A percentile compares a stretch with the other conserved stretches of the same genome.
Conservation (phyloP, 805 yeast species). For the Saccharomyces paradoxus region DNA sequence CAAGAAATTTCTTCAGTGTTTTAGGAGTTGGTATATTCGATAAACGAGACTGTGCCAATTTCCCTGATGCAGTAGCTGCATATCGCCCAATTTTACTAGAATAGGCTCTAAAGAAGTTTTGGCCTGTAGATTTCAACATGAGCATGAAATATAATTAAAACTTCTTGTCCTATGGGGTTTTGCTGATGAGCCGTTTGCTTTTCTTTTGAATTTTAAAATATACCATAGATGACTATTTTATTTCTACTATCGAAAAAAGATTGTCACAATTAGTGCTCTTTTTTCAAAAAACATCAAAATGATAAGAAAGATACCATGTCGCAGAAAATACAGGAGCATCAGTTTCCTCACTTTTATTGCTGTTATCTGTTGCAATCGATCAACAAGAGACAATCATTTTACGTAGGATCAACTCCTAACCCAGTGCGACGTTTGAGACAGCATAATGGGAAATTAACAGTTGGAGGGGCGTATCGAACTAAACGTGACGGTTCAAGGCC, state of each 20-base stretch:
- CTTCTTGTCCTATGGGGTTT: not conserved
- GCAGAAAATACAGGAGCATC: not conserved
- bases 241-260: not conserved
- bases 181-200: not conserved
- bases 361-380: conserved; percentile 62
- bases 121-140: not conserved
- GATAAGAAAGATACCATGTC: not conserved
- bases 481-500: conserved; percentile 52
- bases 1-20: conserved; percentile 38
- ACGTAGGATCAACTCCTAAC: conserved; percentile 78
- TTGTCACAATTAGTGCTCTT: not conserved
- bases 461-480: conserved; percentile 67
- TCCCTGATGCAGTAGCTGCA: conserved; percentile 11
- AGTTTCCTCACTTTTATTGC: conserved; percentile 42
- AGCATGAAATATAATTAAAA: not conserved
- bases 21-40: conserved; percentile 40
- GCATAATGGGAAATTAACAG: conserved; percentile 60
- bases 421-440: conserved; percentile 63
- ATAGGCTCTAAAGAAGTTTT: not conserved
- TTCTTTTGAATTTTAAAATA: not conserved
- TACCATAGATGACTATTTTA: not conserved
- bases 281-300: not conserved
- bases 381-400: conserved; percentile 50
- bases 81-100: not conserved
- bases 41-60: conserved; percentile 8